Base-by-base conservation (phyloP, 1,284 basidiomycete genomes). In the Malassezia yamatoensis region DNA sequence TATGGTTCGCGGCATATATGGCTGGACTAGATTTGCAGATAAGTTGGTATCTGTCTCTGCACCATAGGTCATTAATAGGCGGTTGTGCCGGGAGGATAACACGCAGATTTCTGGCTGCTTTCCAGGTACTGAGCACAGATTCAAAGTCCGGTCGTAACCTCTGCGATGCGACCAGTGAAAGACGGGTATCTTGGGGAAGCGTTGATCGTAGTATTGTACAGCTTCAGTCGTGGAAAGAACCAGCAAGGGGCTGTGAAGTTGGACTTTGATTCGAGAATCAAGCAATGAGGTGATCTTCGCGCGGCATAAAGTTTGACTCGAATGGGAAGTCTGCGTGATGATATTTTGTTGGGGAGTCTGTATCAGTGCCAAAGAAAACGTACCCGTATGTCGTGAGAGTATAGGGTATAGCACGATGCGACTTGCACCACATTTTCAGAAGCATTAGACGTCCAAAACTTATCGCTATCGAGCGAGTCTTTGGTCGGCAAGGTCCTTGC, bases 131-230 rank as follows among this genome's bases (percentile, higher is more conserved):
- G 33, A 5, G 3, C 8, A 4, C 5, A 58, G 55, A 5, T 35
- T 5, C 12, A 58, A 35, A 15, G 45, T 49, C 34, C 55, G 15
- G 18, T 58, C 55, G 32, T 48, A 52, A 15, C 55, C 55, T 9
- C 55, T 50, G 4, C 39, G 40, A 21, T 58, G 55, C 15, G 37
- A 18, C 55, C 55, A 58, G 15, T 46, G 37, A 18, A 16, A 10
- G 5, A 51, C 11, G 7, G 55, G 55, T 6, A 44, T 41, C 5
- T 24, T 12, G 4, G 50, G n/a, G 33, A 34, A 51, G 7, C 55
- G 55, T 33, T 24, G 20, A 29, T 58, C 55, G 18, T 58, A 58
- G 24, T 43, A 51, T 18, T 53, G 44, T 1, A 58, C 55, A 5
- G n/a, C 41, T 20, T 58, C 55, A 15, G 51, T 53, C 2, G 55